A percentile compares a stretch with the other conserved stretches of the same genome.
Conservation (phyloP, 768 basidiomycete genomes). For the Serendipita indica region DNA sequence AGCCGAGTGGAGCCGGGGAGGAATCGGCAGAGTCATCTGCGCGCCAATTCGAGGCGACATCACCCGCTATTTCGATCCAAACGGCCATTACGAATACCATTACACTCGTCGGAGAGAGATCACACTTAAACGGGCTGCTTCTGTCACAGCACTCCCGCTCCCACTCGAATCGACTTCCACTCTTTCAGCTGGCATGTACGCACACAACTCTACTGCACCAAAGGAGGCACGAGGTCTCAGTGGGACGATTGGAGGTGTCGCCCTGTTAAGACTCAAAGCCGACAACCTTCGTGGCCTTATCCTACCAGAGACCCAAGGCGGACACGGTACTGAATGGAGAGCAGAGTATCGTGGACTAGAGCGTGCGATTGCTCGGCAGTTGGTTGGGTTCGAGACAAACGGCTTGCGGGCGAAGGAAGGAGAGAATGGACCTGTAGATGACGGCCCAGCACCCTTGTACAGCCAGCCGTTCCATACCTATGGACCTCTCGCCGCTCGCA, state of each 20-base stretch:
- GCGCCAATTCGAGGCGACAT: slow-evolving; percentile 23
- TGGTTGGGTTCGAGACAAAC: slow-evolving; percentile 66
- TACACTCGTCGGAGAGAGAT: slow-evolving; percentile 68
- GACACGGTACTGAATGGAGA: slow-evolving; percentile 23
- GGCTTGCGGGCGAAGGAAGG: slow-evolving; percentile 18
- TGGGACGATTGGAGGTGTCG: slow-evolving; percentile 41
- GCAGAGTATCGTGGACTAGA: slow-evolving; percentile 42
- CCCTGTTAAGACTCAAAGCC: slow-evolving; percentile 27
- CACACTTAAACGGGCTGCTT: slow-evolving; percentile 43
- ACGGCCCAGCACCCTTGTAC: slow-evolving; percentile 42
- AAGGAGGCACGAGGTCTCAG: slow-evolving; percentile 38
- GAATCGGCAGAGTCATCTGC: slow-evolving; percentile 23
- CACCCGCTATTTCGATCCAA: slow-evolving; percentile 34
- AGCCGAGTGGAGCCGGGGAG: slow-evolving; percentile 14
- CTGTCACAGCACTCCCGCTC: slow-evolving; percentile 27
- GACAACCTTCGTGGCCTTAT: slow-evolving; percentile 31
- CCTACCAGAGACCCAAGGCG: slow-evolving; percentile 32
- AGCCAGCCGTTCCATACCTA: slow-evolving; percentile 48
- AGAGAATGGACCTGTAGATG: slow-evolving; percentile 21
- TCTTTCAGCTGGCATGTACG: slow-evolving; percentile 15
- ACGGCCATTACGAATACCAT: slow-evolving; percentile 54
- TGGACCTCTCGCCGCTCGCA: slow-evolving; percentile 9
- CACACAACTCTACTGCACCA: slow-evolving; percentile 15
- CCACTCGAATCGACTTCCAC: slow-evolving; percentile 25
- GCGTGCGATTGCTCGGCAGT: slow-evolving; percentile 68